Conservation (phyloP, 768 basidiomycete species). For the Termitomyces bulborhizus region DNA sequence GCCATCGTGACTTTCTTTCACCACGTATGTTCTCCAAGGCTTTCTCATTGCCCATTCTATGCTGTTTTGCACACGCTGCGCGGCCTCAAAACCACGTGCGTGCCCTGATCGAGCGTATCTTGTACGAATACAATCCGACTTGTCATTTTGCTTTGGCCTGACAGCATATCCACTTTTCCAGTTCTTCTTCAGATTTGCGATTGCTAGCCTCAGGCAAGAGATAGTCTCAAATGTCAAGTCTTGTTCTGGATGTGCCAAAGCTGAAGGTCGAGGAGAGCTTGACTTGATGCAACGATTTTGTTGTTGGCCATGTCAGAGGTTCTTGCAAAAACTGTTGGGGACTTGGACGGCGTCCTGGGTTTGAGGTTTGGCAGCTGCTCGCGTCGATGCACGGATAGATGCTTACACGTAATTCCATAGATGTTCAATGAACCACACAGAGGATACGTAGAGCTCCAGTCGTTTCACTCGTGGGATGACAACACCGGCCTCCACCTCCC, state of each 20-base stretch:
- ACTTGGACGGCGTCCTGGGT: constrained; percentile 76
- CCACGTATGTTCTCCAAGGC: too few species aligned
- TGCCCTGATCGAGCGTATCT: too few species aligned
- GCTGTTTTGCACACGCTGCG: too few species aligned
- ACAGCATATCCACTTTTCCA: too few species aligned
- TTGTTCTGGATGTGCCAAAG: constrained; percentile 89
- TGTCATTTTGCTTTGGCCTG: too few species aligned
- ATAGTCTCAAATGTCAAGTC: too few species aligned
- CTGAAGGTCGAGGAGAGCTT: constrained; percentile 45
- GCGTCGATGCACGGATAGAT: not conserved
- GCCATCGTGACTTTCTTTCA: too few species aligned
- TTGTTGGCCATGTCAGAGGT: constrained; percentile 75
- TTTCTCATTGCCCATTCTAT: too few species aligned
- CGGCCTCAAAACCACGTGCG: too few species aligned
- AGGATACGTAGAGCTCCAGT: constrained; percentile 81
- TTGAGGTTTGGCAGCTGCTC: constrained; percentile 54
- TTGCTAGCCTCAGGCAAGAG: too few species aligned
- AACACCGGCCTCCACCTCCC: constrained; percentile 91
- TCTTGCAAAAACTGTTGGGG: constrained; percentile 62
- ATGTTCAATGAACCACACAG: constrained; percentile 94
- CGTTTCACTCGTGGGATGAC: constrained; percentile 85
- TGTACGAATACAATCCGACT: too few species aligned
- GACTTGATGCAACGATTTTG: constrained; percentile 76
- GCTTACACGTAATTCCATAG: constrained; percentile 27
- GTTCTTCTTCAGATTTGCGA: too few species aligned